Base-by-base conservation (phyloP, 2,329 filamentous ascomycete genomes). In the Talaromyces sp. region DNA sequence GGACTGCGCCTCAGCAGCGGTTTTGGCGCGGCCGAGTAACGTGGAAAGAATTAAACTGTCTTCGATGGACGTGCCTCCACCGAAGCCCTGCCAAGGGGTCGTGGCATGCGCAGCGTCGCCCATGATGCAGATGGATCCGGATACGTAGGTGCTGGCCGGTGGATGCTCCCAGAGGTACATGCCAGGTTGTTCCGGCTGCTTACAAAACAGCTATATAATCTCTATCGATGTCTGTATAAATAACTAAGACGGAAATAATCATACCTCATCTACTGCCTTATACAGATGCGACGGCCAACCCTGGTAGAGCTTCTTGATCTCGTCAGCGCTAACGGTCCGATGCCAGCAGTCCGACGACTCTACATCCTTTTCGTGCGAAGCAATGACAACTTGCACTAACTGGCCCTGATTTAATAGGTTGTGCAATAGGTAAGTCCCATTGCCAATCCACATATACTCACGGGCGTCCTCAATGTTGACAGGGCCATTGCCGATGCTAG, bases 81-180 rank as follows among this genome's bases (percentile, higher is more conserved):
- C 76, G 7, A 75, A 68, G 3, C 73, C 75, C 4, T 74, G 74
- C 54, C 71, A 76, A 1, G 75, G 75, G 52, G 75, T 71, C 16
- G 67, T 71, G 8, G 75, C 72, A 60, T 78, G 76, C 3, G 75
- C 76, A 27, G 76, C 74, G 56, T 78, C 75, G 14, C 76, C 76
- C 53, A 75, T 69, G 55, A 78, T 70, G 18, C 44, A 58, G 8
- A 59, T 27, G 10, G 60, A 4, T 18, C 55, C 60, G 16, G 60
- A 36, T 33, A 59, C 50, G 9, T 62, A 59, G 9, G 50, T 62
- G 4, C 30, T 51, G 9, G 60, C 50, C 0, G 56, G 60, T 50
- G 50, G 50, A 51, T 62, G 50, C 16, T 62, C 56, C 60, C 36
- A 62, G 23, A 62, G 56, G 8, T 62, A 62, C 36, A 62, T 59